Base-by-base conservation (phyloP, 768 basidiomycete species). In the Lanmaoa pseudosensibilis region DNA sequence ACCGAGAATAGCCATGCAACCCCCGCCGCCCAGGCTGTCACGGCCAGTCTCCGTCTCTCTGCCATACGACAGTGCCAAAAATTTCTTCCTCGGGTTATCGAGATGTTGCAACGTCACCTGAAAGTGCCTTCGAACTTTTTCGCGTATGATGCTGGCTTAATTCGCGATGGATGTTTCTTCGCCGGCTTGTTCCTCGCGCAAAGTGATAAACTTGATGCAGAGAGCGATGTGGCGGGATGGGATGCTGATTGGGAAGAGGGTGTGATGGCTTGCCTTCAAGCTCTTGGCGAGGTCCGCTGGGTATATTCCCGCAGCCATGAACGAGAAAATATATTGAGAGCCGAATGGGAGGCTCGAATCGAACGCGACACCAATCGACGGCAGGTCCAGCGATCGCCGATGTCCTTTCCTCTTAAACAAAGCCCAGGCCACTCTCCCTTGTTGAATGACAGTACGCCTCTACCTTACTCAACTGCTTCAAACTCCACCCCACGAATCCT, bases 141-240 rank as follows among this genome's bases (percentile, higher is more conserved):
- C 67, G 80, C 80, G 63, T 95, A 88, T 79, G 94, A 98, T 68
- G 83, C 92, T 1, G 87, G 88, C 19, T 79, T 95, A 5, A 85
- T 94, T 51, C 83, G 90, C 19, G 94, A 96, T 64, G 94, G 94
- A 4, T 92, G 88, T 65, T 96, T 88, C 78, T 95, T 88, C 64
- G 90, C 91, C 4, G 92, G 85, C 2, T 83, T 88, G 58, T 74
- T 94, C 38, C 80, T 92, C 7, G 90, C 89, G 0, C 84, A 82
- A 55, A 69, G 74, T 9, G 83, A 81, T 21, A 69, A 77, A 32
- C 57, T 75, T 25, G 62, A 54, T 30, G 43, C 56, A 1, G 63
- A 72, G 15, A 54, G 52, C 7, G 63, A 60, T 34, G 49, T 41
- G n/a, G 25, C 53, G 7, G 52, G 65, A 25, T 74, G 72, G 64